These are phyloP conservation scores for Erysimum pusillum DNA, from an alignment of 441 rosid genomes.

Conservation along the genomic window DNA sequence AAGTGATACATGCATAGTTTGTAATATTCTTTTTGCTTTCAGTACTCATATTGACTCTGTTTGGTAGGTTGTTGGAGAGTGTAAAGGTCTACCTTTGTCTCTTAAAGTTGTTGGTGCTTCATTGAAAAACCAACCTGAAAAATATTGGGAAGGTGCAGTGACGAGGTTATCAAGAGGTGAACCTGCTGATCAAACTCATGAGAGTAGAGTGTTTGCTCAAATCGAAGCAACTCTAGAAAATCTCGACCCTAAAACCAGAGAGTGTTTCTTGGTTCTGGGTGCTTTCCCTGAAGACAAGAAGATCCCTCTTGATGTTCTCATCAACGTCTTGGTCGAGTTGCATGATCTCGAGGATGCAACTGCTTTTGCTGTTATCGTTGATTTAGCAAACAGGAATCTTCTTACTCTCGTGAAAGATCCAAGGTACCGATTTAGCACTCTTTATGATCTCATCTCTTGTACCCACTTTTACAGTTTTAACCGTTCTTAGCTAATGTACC, in stretches of 20 bases:
- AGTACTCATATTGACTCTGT: constrained; percentile 27
- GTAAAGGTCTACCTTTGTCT: constrained; percentile 89
- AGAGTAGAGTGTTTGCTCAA: constrained; percentile 64
- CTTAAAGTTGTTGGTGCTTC: constrained; percentile 90
- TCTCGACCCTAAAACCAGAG: constrained; percentile 66
- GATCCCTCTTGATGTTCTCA: constrained; percentile 81
- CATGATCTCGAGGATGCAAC: constrained; percentile 66
- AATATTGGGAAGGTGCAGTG: constrained; percentile 73
- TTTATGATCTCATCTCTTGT: constrained; percentile 19
- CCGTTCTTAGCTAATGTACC: neutral
- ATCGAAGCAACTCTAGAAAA: constrained; percentile 68
- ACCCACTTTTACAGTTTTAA: neutral
- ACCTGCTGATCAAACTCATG: constrained; percentile 73
- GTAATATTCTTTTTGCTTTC: neutral
- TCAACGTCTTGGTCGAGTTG: constrained; percentile 77
- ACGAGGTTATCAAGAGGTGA: constrained; percentile 69
- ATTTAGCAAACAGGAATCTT: constrained; percentile 82
- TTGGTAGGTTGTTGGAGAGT: constrained; percentile 72
- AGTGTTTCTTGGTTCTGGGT: constrained; percentile 87
- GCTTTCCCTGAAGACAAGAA: constrained; percentile 89
- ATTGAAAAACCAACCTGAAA: constrained; percentile 61
- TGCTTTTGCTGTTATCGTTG: constrained; percentile 77
- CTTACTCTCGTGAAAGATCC: constrained; percentile 79
- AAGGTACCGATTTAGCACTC: constrained; percentile 72
- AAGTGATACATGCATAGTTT: neutral